These are phyloP conservation scores for Cucurbita ficifolia DNA, from an alignment of 306 rosid species.

Conservation along the genomic window DNA sequence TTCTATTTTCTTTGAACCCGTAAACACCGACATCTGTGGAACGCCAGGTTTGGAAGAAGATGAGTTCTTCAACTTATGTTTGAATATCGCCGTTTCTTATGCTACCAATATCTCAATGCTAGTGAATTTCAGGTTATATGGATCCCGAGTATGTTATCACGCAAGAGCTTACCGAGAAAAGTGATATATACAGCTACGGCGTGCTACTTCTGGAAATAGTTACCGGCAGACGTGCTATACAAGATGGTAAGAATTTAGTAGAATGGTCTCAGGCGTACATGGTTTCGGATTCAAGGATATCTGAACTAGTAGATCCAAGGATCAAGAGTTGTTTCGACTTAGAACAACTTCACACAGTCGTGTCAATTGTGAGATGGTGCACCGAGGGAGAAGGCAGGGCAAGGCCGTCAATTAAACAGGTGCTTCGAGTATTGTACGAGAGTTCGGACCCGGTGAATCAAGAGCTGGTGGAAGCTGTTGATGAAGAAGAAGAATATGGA, in stretches of 20 bases:
- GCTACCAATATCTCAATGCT: conserved; percentile 5
- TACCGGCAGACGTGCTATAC: conserved; percentile 72
- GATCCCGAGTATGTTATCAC: conserved; percentile 92
- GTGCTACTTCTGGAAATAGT: conserved; percentile 73
- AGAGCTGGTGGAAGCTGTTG: conserved; percentile 48
- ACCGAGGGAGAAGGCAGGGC: conserved; percentile 73
- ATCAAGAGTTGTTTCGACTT: conserved; percentile 54
- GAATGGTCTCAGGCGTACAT: conserved; percentile 77
- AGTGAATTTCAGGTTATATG: conserved; percentile 71
- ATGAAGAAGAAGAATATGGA: conserved; percentile 50
- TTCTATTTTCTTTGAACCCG: conserved; percentile 69
- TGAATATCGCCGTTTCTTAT: not conserved
- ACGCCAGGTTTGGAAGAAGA: conserved; percentile 55
- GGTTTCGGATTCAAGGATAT: conserved; percentile 40
- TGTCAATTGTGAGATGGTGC: conserved; percentile 78
- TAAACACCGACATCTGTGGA: conserved; percentile 73
- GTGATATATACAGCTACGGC: conserved; percentile 86
- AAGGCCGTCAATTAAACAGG: conserved; percentile 87
- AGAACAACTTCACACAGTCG: conserved; percentile 68
- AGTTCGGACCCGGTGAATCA: conserved; percentile 78
- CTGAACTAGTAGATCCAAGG: conserved; percentile 66
- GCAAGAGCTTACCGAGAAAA: conserved; percentile 90
- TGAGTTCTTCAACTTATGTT: not conserved
- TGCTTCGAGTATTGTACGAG: conserved; percentile 81
- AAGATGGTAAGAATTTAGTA: conserved; percentile 57